Conservation (phyloP, 164 flowering plant genomes). For the Annona squamosa region DNA sequence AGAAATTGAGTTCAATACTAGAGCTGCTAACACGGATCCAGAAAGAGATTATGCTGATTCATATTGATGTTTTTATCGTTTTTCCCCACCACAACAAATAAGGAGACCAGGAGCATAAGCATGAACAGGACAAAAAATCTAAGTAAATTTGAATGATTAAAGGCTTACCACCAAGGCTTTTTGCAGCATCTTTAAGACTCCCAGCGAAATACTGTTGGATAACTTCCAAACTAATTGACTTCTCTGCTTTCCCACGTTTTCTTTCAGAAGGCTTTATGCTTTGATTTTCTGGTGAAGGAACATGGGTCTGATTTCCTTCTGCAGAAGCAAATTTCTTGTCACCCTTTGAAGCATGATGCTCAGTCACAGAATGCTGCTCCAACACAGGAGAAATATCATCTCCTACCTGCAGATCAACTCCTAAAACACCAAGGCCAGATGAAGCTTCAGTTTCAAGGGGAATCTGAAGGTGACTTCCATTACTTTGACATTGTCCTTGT, state of each 20-base stretch:
- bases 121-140: too few species aligned
- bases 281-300: slow-evolving; percentile 25
- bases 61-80: too few species aligned
- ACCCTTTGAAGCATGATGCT: slow-evolving; percentile 18
- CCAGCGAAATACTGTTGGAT: slow-evolving; percentile 92
- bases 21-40: too few species aligned
- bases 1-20: too few species aligned
- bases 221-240: slow-evolving; percentile 86
- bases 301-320: slow-evolving; percentile 17
- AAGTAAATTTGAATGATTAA: neutral
- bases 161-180: slow-evolving; percentile 84
- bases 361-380: slow-evolving; percentile 20
- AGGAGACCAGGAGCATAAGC: too few species aligned
- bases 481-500: neutral
- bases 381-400: slow-evolving; percentile 14
- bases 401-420: slow-evolving; percentile 12
- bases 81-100: too few species aligned
- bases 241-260: slow-evolving; percentile 83
- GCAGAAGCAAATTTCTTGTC: slow-evolving; percentile 13
- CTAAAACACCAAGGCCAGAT: slow-evolving; percentile 19
- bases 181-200: slow-evolving; percentile 98
- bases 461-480: slow-evolving; percentile 2
- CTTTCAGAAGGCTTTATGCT: slow-evolving; percentile 40
- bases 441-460: slow-evolving; percentile 16
- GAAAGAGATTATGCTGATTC: too few species aligned